phyloP scores from a whole-genome alignment of 257 asterid genomes.

The Petunia secreta region DNA sequence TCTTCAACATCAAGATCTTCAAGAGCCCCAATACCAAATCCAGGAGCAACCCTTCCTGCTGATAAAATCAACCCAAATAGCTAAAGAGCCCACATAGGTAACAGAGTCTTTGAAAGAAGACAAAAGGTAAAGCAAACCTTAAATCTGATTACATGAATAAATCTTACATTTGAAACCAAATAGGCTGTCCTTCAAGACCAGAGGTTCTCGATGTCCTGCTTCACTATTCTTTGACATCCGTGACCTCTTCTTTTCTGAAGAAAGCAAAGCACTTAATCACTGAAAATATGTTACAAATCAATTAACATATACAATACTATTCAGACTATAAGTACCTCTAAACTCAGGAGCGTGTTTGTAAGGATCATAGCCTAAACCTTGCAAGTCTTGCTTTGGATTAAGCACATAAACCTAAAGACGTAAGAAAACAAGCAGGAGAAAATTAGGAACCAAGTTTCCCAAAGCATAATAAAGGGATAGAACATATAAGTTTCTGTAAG shows the following conservation, averaged over 20 bases:
- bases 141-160: conserved; percentile 12
- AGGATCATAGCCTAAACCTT: conserved; percentile 96
- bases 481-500: conserved; percentile 5
- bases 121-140: conserved; percentile 3
- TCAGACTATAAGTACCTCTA: conserved; percentile 67
- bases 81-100: conserved; percentile 28
- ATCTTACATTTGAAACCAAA: conserved; percentile 51
- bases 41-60: conserved; percentile 86
- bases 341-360: conserved; percentile 97
- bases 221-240: conserved; percentile 57
- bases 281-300: neutral
- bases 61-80: conserved; percentile 32
- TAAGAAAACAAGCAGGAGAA: neutral
- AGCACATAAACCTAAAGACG: conserved; percentile 63
- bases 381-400: conserved; percentile 84
- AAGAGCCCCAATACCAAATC: conserved; percentile 97
- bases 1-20: conserved; percentile 96
- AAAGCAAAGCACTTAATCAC: conserved; percentile 8
- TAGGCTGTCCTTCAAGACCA: conserved; percentile 57
- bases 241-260: conserved; percentile 75
- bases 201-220: conserved; percentile 47
- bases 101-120: conserved; percentile 18
- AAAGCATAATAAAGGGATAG: neutral
- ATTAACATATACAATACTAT: conserved; percentile 19
- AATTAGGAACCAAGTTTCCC: neutral